Evolutionary conservation across 768 basidiomycete genomes (phyloP), one percentile per base, ranked within the genome.

Genomic region (Suillus spraguei): DNA sequence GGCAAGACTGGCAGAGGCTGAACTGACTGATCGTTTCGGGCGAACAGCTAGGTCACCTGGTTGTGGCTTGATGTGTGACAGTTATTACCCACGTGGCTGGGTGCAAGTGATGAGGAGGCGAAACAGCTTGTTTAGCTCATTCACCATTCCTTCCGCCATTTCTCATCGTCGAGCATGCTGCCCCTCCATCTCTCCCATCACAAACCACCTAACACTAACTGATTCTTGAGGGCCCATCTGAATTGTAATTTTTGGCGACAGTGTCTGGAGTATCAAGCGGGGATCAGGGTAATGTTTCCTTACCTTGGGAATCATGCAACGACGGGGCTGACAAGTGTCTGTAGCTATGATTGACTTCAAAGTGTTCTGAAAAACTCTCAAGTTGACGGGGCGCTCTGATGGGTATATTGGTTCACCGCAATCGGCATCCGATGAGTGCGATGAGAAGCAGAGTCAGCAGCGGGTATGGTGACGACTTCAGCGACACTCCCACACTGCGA

Each of bases 51-150:
- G 28, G 28, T 50, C 24, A 50, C 16, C 49, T 33, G 20, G 32
- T 33, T 63, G 64, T 49, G 62, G 63, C 59, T 64, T 71, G 60
- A 65, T 63, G 66, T 66, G 63, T 62, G 52, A 65, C 64, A 59
- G 65, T 60, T 63, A 49, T 64, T 53, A 67, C 66, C 68, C 73
- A 76, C 73, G 73, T 74, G 74, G 74, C 62, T 36, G 59, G 65
- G 68, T 67, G 73, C 66, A 72, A 65, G 67, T 70, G 61, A 65
- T 66, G 69, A 63, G 68, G 72, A 55, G 60, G 70, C 67, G 66
- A 69, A 72, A 69, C 71, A 72, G 69, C 72, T 75, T 74, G 72
- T 74, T 67, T 74, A 67, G 70, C 62, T 62, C 72, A 70, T 74
- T 65, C 72, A 75, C 69, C 60, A 47, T 66, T 68, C 67, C 67